Evolutionary conservation across 108 stramenopile genomes (phyloP).

Genomic region (Parietichytrium sp.): DNA sequence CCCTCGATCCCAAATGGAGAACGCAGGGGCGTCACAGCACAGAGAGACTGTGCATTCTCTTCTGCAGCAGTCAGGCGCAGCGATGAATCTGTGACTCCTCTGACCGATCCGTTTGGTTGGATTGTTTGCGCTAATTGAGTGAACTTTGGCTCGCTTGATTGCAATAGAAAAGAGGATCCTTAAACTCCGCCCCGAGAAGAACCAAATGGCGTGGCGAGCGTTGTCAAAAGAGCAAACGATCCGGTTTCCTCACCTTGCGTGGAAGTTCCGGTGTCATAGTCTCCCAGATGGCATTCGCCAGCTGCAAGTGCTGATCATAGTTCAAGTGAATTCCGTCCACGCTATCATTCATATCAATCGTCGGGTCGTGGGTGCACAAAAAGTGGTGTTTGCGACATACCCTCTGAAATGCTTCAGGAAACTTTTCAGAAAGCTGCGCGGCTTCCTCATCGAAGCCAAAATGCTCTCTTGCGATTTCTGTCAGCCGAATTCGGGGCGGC

Average conservation of each 20-base stretch:
- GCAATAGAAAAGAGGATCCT: too few species aligned
- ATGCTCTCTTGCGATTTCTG: background rate
- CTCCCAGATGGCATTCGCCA: background rate
- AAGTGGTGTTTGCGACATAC: background rate
- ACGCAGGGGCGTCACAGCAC: too few species aligned
- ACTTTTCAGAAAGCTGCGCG: background rate
- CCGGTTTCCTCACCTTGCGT: background rate
- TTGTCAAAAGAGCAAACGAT: too few species aligned
- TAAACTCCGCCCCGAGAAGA: too few species aligned
- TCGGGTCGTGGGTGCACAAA: background rate
- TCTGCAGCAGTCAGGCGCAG: too few species aligned
- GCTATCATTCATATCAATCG: background rate
- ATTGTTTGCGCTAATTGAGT: too few species aligned
- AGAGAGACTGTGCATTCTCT: too few species aligned
- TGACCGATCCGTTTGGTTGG: too few species aligned
- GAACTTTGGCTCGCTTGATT: too few species aligned
- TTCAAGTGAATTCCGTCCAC: slow-evolving; percentile 2
- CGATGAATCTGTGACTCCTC: too few species aligned
- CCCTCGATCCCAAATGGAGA: too few species aligned
- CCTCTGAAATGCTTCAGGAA: background rate
- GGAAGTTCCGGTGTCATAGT: slow-evolving; percentile 22
- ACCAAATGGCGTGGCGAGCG: too few species aligned
- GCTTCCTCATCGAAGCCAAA: slow-evolving; percentile 22
- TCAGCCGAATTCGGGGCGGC: background rate
- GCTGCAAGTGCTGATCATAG: background rate